Conservation (phyloP, 2,329 filamentous ascomycete genomes). For the Ophiocordyceps australis region DNA sequence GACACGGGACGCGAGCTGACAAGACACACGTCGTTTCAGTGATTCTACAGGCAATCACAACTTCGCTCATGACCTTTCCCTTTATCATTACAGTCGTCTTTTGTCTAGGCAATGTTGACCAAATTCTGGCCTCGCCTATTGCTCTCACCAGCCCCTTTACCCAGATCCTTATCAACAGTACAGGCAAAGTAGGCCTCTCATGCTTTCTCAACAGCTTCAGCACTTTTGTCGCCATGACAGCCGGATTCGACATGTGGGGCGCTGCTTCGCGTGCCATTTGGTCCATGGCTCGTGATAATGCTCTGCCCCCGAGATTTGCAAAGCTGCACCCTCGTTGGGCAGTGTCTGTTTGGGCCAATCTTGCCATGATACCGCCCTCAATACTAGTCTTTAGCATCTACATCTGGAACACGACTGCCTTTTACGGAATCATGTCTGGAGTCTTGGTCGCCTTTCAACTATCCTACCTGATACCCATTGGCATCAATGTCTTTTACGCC, state of each 20-base stretch:
- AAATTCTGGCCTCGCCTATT: background rate
- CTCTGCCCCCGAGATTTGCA: constrained; percentile 1
- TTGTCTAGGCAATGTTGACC: no score
- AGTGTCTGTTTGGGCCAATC: constrained; percentile 2
- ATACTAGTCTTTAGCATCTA: constrained; percentile 3
- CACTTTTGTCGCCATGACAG: constrained; percentile 1
- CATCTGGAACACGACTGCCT: constrained; percentile 4
- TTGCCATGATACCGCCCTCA: constrained; percentile 1
- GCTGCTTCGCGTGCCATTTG: constrained; percentile 3
- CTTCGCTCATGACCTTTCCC: no score
- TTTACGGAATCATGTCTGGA: constrained; percentile 3
- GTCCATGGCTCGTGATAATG: constrained; percentile 3
- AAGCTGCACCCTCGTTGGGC: constrained; percentile 2
- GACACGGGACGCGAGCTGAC: no score
- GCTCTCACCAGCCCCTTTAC: constrained; percentile 3
- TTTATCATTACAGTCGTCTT: no score
- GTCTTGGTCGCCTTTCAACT: constrained; percentile 3
- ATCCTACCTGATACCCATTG: constrained; percentile 2
- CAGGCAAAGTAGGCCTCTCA: constrained; percentile 1
- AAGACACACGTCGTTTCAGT: no score
- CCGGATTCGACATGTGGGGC: constrained; percentile 3
- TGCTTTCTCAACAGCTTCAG: constrained; percentile 2
- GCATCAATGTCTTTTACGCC: constrained; percentile 2
- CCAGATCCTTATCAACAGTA: constrained; percentile 2
- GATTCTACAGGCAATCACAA: no score